Percentiles rank a stretch among this genome's conserved stretches.
Conservation (phyloP, 1,284 basidiomycete genomes). For the Cryptococcus amylolentus region DNA sequence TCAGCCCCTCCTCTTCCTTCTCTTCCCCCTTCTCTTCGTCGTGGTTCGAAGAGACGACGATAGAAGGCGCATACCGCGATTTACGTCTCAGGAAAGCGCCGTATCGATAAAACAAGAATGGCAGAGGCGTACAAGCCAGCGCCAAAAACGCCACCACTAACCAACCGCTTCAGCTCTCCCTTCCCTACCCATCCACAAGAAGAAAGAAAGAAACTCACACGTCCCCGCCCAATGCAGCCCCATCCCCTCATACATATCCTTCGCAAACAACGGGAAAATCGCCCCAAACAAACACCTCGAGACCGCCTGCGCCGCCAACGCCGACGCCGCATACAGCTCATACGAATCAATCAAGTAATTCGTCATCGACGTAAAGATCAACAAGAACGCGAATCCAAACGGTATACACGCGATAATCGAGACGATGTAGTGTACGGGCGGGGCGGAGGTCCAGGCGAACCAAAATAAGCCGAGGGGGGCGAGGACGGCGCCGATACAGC, state of each 20-base stretch:
- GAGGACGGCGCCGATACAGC: conserved; percentile 57
- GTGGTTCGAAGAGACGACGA: background rate
- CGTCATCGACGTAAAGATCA: conserved; percentile 56
- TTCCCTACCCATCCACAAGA: background rate
- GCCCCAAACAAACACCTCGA: conserved; percentile 60
- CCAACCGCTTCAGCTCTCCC: background rate
- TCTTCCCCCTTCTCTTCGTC: conserved; percentile 2
- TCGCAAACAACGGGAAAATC: conserved; percentile 43
- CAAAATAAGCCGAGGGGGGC: conserved; percentile 64
- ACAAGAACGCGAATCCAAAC: conserved; percentile 60
- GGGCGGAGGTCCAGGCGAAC: conserved; percentile 58
- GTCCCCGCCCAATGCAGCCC: conserved; percentile 44
- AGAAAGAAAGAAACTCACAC: conserved; percentile 13
- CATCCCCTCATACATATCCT: conserved; percentile 43
- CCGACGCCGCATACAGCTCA: conserved; percentile 58
- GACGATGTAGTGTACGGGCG: conserved; percentile 60
- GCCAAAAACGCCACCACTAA: conserved; percentile 61
- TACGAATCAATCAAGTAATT: conserved; percentile 65
- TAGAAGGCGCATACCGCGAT: conserved; percentile 28
- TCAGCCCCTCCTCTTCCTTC: conserved; percentile 5
- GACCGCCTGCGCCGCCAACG: conserved; percentile 67
- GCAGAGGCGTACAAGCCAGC: conserved; percentile 58
- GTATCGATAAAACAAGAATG: conserved; percentile 53
- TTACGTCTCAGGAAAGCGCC: conserved; percentile 43
- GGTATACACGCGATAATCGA: conserved; percentile 62